phyloP scores from a whole-genome alignment of 1,139 yeast genomes.

The Wickerhamomyces sp. region DNA sequence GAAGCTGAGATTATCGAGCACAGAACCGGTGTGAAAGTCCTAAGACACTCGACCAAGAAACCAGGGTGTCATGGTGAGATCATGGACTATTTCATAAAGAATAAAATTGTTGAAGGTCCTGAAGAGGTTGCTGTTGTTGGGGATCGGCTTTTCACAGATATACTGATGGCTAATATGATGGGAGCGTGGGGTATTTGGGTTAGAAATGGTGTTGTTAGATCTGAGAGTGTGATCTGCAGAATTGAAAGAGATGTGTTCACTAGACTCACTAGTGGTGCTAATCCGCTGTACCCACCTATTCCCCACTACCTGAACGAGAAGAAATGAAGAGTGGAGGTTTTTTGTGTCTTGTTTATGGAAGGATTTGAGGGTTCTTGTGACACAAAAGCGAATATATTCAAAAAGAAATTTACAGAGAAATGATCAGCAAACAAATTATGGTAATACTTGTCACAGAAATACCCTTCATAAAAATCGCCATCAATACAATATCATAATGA shows the following conservation, averaged over 20 bases:
- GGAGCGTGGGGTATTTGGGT: conserved; percentile 86
- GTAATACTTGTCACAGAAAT: too few relatives aligned
- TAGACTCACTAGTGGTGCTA: conserved; percentile 22
- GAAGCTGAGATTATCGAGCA: conserved; percentile 64
- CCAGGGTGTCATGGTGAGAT: conserved; percentile 85
- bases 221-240: conserved; percentile 44
- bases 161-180: conserved; percentile 92
- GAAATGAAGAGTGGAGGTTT: too few relatives aligned
- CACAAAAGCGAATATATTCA: too few relatives aligned
- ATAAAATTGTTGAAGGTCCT: conserved; percentile 44
- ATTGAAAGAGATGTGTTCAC: conserved; percentile 45
- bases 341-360: too few relatives aligned
- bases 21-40: conserved; percentile 70
- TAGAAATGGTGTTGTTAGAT: conserved; percentile 63
- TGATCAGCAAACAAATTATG: too few relatives aligned
- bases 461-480: too few relatives aligned
- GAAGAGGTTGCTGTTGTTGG: conserved; percentile 81
- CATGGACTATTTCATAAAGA: conserved; percentile 46
- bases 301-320: conserved; percentile 4
- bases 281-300: conserved; percentile 5
- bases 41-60: conserved; percentile 75
- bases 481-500: too few relatives aligned
- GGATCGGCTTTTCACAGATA: conserved; percentile 85
- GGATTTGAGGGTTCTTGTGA: too few relatives aligned
- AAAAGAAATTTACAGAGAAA: too few relatives aligned